These are phyloP conservation scores for Isabelozyma heimii DNA, from an alignment of 805 yeast genomes.

Conservation along the genomic window DNA sequence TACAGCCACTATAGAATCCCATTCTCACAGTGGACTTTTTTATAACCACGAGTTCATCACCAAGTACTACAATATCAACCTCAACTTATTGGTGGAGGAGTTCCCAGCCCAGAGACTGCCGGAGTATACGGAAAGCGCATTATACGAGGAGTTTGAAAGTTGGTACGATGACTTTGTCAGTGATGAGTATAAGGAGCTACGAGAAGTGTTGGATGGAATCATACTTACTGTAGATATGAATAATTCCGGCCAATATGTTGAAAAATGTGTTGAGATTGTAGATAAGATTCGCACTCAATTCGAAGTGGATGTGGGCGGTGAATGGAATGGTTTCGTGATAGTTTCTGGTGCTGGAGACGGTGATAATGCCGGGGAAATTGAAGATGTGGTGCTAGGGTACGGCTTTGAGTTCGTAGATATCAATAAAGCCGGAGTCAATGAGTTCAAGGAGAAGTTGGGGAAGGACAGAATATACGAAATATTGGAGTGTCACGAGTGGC, in stretches of 20 bases:
- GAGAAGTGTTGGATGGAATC: slow-evolving; percentile 47
- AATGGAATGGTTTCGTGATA: slow-evolving; percentile 24
- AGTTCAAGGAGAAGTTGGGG: slow-evolving; percentile 44
- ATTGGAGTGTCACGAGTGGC: slow-evolving; percentile 51
- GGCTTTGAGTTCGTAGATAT: slow-evolving; percentile 46
- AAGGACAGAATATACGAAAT: slow-evolving; percentile 42
- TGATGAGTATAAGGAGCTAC: slow-evolving; percentile 38
- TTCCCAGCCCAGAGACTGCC: slow-evolving; percentile 14
- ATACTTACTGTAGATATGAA: slow-evolving; percentile 37
- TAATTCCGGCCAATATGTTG: slow-evolving; percentile 12
- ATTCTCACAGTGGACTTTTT: slow-evolving; percentile 32
- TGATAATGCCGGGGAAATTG: slow-evolving; percentile 22
- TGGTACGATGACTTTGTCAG: slow-evolving; percentile 41
- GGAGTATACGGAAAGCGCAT: too few species aligned
- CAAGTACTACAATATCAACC: slow-evolving; percentile 27
- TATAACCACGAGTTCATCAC: slow-evolving; percentile 22
- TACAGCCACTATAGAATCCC: slow-evolving; percentile 5
- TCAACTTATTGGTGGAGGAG: slow-evolving; percentile 37
- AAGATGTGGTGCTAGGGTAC: slow-evolving; percentile 32
- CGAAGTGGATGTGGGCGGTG: slow-evolving; percentile 3
- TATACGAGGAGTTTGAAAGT: slow-evolving; percentile 15
- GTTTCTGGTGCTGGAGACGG: slow-evolving; percentile 19
- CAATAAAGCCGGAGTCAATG: slow-evolving; percentile 31
- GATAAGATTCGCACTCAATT: slow-evolving; percentile 10
- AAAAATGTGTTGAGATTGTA: slow-evolving; percentile 14